Evolutionary conservation across 805 yeast species (phyloP).

Genomic region (Dipodascopsis uninucleata): DNA sequence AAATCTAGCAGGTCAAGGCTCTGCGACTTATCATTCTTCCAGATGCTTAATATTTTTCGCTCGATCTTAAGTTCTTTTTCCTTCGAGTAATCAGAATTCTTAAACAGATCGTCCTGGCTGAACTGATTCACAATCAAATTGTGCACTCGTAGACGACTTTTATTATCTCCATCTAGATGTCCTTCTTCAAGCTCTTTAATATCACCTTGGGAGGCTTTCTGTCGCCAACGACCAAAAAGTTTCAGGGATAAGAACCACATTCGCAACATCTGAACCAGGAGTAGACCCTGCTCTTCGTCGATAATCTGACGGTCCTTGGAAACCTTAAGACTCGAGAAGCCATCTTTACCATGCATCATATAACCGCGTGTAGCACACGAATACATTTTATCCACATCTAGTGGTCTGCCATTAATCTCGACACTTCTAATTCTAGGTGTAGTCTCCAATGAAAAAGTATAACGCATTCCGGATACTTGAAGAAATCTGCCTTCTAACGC

Average conservation of each 20-base stretch:
- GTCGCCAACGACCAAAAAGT: conserved; percentile 11
- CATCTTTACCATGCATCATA: conserved; percentile 28
- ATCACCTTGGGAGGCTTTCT: background rate
- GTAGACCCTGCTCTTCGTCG: conserved; percentile 27
- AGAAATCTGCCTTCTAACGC: conserved; percentile 29
- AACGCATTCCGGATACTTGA: conserved; percentile 27
- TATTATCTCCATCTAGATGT: background rate
- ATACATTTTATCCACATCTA: conserved; percentile 19
- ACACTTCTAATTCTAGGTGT: conserved; percentile 22
- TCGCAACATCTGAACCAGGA: conserved; percentile 23
- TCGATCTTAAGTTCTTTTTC: conserved; percentile 13
- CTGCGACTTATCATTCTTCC: conserved; percentile 8
- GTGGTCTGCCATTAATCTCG: conserved; percentile 16
- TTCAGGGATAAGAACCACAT: conserved; percentile 28
- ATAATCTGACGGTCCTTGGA: conserved; percentile 21
- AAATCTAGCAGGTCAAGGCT: background rate
- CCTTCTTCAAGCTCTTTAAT: background rate
- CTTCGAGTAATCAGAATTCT: background rate
- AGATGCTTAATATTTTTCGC: conserved; percentile 8
- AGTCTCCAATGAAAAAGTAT: conserved; percentile 16
- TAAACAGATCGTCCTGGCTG: background rate
- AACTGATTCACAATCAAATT: background rate
- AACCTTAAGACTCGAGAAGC: conserved; percentile 18
- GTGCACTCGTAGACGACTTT: background rate
- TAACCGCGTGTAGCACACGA: conserved; percentile 27